phyloP scores from a whole-genome alignment of 768 basidiomycete species.

The Phlebiopsis flavidoalba region DNA sequence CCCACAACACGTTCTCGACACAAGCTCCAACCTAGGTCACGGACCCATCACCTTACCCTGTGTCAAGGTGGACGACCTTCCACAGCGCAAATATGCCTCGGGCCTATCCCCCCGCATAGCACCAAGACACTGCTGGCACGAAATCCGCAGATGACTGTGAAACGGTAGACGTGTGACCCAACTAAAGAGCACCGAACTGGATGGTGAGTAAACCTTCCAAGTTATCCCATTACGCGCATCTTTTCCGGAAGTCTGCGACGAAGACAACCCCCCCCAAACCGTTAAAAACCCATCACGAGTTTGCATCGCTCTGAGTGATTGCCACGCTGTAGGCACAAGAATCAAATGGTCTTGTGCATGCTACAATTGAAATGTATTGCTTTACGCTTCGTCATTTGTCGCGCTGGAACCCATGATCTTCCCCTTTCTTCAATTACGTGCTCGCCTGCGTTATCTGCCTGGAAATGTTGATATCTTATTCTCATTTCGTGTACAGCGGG shows the following conservation, averaged over 20 bases:
- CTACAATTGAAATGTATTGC: too few species aligned
- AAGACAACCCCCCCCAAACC: neutral
- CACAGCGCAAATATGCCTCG: conserved; percentile 26
- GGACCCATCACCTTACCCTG: too few species aligned
- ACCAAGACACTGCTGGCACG: conserved; percentile 18
- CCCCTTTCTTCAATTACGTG: conserved; percentile 12
- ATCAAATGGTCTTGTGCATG: neutral
- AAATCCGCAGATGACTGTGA: conserved; percentile 20
- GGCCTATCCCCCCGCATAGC: conserved; percentile 23
- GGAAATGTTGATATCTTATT: neutral
- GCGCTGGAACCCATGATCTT: neutral
- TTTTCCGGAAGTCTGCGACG: neutral
- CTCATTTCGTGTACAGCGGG: conserved; percentile 16
- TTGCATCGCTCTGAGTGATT: neutral
- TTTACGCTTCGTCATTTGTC: neutral
- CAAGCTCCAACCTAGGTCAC: too few species aligned
- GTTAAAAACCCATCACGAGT: neutral
- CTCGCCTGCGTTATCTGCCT: neutral
- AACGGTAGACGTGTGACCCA: conserved; percentile 21
- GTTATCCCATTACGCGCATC: neutral
- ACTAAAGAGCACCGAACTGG: conserved; percentile 29
- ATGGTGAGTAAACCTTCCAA: conserved; percentile 24
- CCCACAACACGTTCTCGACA: conserved; percentile 33
- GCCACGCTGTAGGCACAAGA: neutral
- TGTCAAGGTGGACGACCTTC: conserved; percentile 34